Conservation (phyloP, 495 filamentous ascomycete genomes). For the Aspergillus campestris region DNA sequence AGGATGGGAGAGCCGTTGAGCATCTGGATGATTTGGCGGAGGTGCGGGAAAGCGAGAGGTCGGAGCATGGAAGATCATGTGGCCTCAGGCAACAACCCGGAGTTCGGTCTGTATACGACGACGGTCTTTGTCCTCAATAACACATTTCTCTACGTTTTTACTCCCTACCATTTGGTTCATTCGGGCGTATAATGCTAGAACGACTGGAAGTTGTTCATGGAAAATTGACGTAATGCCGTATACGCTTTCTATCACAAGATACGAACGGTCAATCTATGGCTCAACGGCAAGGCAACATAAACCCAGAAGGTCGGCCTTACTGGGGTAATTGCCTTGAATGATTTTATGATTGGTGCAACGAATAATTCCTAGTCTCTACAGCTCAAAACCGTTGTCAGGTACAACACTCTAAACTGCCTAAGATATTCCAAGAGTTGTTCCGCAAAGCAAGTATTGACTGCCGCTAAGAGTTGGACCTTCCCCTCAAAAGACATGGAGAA, state of each 20-base stretch:
- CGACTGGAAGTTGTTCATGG: no score
- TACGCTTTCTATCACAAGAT: slow-evolving; percentile 69
- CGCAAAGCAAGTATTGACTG: slow-evolving; percentile 52
- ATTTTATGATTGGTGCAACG: neutral
- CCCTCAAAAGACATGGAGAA: slow-evolving; percentile 22
- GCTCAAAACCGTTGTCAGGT: slow-evolving; percentile 55
- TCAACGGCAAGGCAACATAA: slow-evolving; percentile 45
- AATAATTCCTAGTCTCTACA: slow-evolving; percentile 10
- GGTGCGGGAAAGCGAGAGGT: slow-evolving; percentile 2
- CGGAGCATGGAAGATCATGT: slow-evolving; percentile 8
- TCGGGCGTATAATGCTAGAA: no score
- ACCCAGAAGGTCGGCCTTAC: slow-evolving; percentile 55
- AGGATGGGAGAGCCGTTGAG: neutral
- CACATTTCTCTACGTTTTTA: neutral
- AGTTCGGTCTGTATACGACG: neutral
- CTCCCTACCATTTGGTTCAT: neutral
- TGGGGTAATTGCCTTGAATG: slow-evolving; percentile 42
- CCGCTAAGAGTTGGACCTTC: no score
- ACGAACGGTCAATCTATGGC: slow-evolving; percentile 64
- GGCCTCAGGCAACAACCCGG: slow-evolving; percentile 11
- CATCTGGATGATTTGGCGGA: neutral
- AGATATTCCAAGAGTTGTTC: slow-evolving; percentile 50
- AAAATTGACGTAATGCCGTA: no score
- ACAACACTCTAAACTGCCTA: slow-evolving; percentile 26
- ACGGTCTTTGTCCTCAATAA: neutral